phyloP scores from a whole-genome alignment of 208 protist genomes.

The Crithidia bombi region DNA sequence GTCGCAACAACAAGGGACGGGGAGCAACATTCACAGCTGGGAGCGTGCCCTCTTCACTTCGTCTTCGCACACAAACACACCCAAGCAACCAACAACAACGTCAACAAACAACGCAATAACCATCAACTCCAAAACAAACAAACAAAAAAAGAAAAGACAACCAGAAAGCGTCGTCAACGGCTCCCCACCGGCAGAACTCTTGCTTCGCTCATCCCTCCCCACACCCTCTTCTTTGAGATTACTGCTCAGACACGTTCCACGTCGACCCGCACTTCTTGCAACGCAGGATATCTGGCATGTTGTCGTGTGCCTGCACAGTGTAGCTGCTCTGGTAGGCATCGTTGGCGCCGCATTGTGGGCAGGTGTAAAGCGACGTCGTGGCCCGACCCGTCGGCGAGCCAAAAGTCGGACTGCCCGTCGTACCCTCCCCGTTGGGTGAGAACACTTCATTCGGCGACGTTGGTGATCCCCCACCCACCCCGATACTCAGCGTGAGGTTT shows the following conservation, averaged over 20 bases:
- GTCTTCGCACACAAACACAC: no score
- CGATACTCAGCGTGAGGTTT: neutral
- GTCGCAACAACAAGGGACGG: no score
- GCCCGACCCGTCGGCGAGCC: conserved; percentile 41
- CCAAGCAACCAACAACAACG: no score
- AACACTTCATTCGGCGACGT: conserved; percentile 30
- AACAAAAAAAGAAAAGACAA: no score
- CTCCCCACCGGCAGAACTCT: no score
- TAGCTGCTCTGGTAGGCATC: conserved; percentile 71
- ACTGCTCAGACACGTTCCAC: conserved; percentile 70
- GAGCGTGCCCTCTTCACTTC: no score
- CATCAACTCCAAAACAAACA: conserved; percentile 7
- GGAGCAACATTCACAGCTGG: no score
- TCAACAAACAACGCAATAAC: no score
- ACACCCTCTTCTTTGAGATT: conserved; percentile 18
- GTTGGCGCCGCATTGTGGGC: conserved; percentile 65
- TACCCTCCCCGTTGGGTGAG: conserved; percentile 19
- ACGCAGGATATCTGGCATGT: conserved; percentile 66
- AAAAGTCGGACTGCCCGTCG: conserved; percentile 32
- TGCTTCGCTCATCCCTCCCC: conserved; percentile 7
- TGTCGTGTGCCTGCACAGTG: conserved; percentile 78
- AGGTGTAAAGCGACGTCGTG: conserved; percentile 66
- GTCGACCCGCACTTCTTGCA: conserved; percentile 69
- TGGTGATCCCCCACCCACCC: conserved; percentile 17
- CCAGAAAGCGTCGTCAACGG: no score